A percentile compares a stretch with the other conserved stretches of the same genome.
Evolutionary conservation across 2,329 filamentous ascomycete species (phyloP).

Genomic region (Nigrospora oryzae): DNA sequence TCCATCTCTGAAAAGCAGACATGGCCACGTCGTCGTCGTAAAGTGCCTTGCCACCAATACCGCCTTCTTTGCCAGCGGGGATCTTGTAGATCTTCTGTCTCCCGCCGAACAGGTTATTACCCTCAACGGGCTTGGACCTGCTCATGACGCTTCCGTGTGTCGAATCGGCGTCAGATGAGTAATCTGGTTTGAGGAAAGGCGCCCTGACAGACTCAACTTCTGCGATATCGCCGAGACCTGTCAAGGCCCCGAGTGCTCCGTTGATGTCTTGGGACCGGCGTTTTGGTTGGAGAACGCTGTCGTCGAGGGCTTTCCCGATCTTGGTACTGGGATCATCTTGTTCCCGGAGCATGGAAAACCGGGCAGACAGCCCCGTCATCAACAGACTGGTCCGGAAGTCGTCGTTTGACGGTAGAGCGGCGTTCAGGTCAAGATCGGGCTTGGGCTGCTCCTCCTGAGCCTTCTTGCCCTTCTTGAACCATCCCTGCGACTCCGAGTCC

Average conservation of each 20-base stretch:
- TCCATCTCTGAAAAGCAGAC: slow-evolving; percentile 76
- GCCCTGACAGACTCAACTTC: slow-evolving; percentile 78
- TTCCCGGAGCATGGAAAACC: slow-evolving; percentile 94
- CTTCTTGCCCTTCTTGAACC: slow-evolving; percentile 51
- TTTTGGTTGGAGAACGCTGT: slow-evolving; percentile 81
- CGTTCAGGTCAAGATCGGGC: slow-evolving; percentile 62
- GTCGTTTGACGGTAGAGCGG: slow-evolving; percentile 71
- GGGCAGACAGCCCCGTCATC: slow-evolving; percentile 88
- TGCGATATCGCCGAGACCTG: slow-evolving; percentile 71
- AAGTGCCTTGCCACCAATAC: slow-evolving; percentile 57
- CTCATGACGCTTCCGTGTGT: slow-evolving; percentile 69
- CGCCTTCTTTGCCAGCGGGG: slow-evolving; percentile 43
- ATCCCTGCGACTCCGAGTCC: slow-evolving; percentile 45
- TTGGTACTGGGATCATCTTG: slow-evolving; percentile 87
- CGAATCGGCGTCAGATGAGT: slow-evolving; percentile 54
- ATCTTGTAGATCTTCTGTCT: slow-evolving; percentile 94
- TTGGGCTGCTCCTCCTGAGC: slow-evolving; percentile 48
- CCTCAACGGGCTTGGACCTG: slow-evolving; percentile 72
- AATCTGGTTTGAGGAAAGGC: slow-evolving; percentile 49
- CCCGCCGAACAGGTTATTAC: slow-evolving; percentile 89
- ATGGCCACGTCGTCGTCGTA: slow-evolving; percentile 83
- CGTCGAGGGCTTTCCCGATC: slow-evolving; percentile 89
- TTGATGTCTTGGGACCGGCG: slow-evolving; percentile 61
- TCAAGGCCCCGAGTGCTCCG: slow-evolving; percentile 54
- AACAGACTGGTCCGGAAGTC: slow-evolving; percentile 93